Evolutionary conservation across 75 land plant genomes (phyloP), one percentile per base, ranked within the genome.

Genomic region (Azolla pinnata): DNA sequence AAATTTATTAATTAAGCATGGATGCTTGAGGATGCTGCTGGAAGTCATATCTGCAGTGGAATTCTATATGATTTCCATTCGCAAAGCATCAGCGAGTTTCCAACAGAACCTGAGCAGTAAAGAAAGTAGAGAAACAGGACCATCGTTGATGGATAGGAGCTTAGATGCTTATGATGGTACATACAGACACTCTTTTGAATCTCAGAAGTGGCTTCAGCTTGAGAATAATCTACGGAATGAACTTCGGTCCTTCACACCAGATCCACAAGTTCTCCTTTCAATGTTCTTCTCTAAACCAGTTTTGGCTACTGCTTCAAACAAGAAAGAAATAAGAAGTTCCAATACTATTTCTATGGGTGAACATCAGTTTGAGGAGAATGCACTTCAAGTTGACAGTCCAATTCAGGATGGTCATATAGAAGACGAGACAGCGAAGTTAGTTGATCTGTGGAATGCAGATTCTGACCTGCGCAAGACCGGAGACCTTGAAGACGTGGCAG

Each of bases 1-100:
- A 16, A 64, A 83, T 35, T 12, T 62, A 53, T 67, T 83, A 28
- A 87, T 93, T 40, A 85, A 75, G 48, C 90, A 88, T 79, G 90
- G 71, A 42, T 79, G 82, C 33, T 64, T 93, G 65, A 72, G 85
- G 52, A 59, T 88, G 68, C 65, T 88, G 9, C 29, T 76, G 45
- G 98, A 88, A 61, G 71, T 59, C 29, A 51, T 93, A 31, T 67
- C 67, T 33, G 61, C 79, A n/a, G 29, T 89, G 49, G 75, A 78
- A 45, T 63, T 62, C 30, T 62, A 90, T 10, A 47, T 88, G 34
- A 27, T 27, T 46, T 61, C 73, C 66, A 62, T 83, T 7, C 45
- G 20, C 34, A 44, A n/a, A 20, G 65, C 60, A 9, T 50, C 51
- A n/a, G 56, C 47, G 30, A 63, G 30, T 46, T 24, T 44, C 7